Conservation (phyloP, 163 green algal species). For the Scenedesmus sp. region DNA sequence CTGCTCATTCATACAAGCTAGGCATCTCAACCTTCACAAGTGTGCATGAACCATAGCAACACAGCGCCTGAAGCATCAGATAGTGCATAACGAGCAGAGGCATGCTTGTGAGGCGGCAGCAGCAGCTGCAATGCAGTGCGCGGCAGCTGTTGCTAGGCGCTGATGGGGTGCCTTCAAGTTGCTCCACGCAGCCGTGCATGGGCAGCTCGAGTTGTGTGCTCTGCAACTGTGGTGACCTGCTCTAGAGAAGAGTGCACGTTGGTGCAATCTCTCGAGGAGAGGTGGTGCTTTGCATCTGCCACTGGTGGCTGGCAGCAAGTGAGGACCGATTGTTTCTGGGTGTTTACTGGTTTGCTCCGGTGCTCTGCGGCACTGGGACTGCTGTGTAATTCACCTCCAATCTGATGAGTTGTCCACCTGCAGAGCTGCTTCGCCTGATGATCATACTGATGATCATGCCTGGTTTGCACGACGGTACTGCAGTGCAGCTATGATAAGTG, state of each 20-base stretch:
- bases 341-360: neutral
- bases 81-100: neutral
- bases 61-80: neutral
- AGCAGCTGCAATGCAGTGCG: conserved; percentile 16
- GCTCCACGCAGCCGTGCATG: neutral
- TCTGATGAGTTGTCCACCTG: no score
- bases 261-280: neutral
- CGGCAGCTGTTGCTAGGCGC: conserved; percentile 7
- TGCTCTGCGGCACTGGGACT: neutral
- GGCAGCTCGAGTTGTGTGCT: neutral
- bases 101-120: neutral
- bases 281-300: neutral
- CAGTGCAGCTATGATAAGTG: no score
- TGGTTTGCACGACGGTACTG: no score
- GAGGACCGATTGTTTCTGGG: neutral
- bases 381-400: neutral
- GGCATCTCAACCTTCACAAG: neutral
- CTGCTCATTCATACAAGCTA: neutral
- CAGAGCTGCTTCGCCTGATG: no score
- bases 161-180: neutral
- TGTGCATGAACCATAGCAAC: neutral
- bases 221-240: neutral
- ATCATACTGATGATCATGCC: no score
- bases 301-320: no score
- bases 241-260: neutral